phyloP scores from a whole-genome alignment of 192 early-diverging fungal genomes.

The Chytriomyces sp. region DNA sequence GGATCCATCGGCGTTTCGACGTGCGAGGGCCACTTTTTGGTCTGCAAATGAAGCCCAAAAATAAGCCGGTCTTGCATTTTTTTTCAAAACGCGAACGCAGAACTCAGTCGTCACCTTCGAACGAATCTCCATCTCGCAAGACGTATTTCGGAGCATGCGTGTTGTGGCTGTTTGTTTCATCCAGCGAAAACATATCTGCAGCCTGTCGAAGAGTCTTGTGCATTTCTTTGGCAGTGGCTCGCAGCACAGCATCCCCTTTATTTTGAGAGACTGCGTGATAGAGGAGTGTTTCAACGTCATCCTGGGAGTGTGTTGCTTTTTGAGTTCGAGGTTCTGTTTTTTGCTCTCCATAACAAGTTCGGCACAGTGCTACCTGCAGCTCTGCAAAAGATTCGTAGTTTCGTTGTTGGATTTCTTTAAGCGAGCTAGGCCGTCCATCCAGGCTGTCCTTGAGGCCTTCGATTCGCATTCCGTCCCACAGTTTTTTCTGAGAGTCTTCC shows the following conservation, averaged over 20 bases:
- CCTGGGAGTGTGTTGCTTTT: background rate
- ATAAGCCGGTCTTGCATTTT: background rate
- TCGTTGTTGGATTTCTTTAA: constrained; percentile 1
- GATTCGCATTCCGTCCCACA: no score
- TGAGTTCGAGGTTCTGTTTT: background rate
- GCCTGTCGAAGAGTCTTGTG: background rate
- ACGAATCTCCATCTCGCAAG: constrained; percentile 3
- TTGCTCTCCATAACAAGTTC: background rate
- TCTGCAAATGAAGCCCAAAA: background rate
- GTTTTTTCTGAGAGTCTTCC: no score
- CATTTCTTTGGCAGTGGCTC: background rate
- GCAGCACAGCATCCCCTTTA: background rate
- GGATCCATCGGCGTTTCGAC: constrained; percentile 18
- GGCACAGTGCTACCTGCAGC: background rate
- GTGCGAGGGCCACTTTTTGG: constrained; percentile 24
- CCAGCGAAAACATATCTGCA: background rate
- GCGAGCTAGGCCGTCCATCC: background rate
- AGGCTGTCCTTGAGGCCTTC: background rate
- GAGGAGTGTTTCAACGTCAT: constrained; percentile 11
- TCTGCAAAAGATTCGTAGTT: constrained; percentile 11
- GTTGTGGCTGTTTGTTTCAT: background rate
- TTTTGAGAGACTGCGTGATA: background rate
- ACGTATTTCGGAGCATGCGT: background rate
- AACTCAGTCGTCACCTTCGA: background rate
- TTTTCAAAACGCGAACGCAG: background rate